A percentile compares a stretch with the other conserved stretches of the same genome.
These are phyloP conservation scores for Dryadomyces quercivorus DNA, from an alignment of 2,329 filamentous ascomycete genomes.

Conservation along the genomic window DNA sequence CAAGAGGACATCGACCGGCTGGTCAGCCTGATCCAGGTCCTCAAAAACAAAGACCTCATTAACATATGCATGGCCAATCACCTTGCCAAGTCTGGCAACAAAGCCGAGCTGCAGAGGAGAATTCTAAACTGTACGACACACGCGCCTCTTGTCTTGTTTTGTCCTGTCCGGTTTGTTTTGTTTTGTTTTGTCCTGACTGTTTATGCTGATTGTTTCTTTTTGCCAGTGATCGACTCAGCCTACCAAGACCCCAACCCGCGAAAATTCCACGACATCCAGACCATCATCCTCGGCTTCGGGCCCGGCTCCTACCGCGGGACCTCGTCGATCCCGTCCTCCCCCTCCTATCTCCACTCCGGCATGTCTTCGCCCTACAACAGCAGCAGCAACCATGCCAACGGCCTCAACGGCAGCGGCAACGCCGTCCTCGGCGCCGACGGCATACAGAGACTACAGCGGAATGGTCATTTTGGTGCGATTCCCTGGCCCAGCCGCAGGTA, in stretches of 20 bases:
- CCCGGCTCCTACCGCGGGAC: constrained; percentile 1
- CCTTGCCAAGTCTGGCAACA: constrained; percentile 70
- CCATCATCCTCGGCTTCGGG: constrained; percentile 4
- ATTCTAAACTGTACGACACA: constrained; percentile 60
- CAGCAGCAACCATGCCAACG: not conserved
- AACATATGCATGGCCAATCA: constrained; percentile 64
- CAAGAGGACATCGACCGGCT: constrained; percentile 32
- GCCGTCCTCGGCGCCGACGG: not conserved
- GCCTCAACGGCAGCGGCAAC: not conserved
- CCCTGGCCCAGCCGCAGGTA: not conserved
- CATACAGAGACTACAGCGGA: not conserved
- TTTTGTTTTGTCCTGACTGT: not conserved
- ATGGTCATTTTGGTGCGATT: not conserved
- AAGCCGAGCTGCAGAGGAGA: constrained; percentile 67
- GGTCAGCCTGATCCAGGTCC: constrained; percentile 29
- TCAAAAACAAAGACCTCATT: constrained; percentile 56
- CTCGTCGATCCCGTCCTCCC: constrained; percentile 5
- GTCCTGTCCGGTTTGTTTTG: too few species aligned
- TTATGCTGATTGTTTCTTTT: not conserved
- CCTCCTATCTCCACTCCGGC: not conserved
- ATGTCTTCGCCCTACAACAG: constrained; percentile 5
- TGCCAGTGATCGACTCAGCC: constrained; percentile 9
- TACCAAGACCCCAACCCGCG: constrained; percentile 6
- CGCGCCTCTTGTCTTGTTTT: not conserved
- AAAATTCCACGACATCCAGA: constrained; percentile 5